phyloP scores from a whole-genome alignment of 352 stramenopile species.

The Globisporangium splendens region DNA sequence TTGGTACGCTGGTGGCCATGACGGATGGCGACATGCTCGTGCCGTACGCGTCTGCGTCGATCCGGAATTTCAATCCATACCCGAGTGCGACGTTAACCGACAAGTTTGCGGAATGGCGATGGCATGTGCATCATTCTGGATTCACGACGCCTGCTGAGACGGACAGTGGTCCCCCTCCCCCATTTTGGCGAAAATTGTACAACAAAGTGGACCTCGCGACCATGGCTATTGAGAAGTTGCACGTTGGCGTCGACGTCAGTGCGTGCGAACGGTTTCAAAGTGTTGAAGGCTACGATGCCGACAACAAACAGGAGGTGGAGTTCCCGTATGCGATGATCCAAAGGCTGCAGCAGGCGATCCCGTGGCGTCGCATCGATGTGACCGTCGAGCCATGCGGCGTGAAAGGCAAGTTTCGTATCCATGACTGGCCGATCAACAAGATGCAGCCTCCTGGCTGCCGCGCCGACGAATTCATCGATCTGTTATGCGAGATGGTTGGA shows the following conservation, averaged over 20 bases:
- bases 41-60: conserved; percentile 65
- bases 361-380: conserved; percentile 65
- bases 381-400: conserved; percentile 57
- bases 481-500: conserved; percentile 67
- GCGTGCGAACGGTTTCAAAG: conserved; percentile 32
- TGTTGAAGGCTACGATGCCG: conserved; percentile 56
- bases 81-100: conserved; percentile 46
- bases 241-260: conserved; percentile 10
- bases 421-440: conserved; percentile 80
- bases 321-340: conserved; percentile 63
- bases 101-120: conserved; percentile 58
- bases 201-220: conserved; percentile 36
- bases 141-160: conserved; percentile 23
- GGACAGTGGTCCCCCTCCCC: conserved; percentile 1
- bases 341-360: conserved; percentile 42
- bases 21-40: conserved; percentile 75
- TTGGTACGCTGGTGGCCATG: conserved; percentile 71
- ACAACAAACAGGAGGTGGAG: conserved; percentile 80
- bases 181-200: conserved; percentile 35
- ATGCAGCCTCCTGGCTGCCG: conserved; percentile 63
- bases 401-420: conserved; percentile 69
- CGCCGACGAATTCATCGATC: conserved; percentile 68
- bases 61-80: conserved; percentile 71
- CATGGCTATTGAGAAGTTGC: conserved; percentile 19
- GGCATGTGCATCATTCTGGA: conserved; percentile 67